A percentile compares a stretch with the other conserved stretches of the same genome.
Evolutionary conservation across 345 rosid genomes (phyloP).

Genomic region (Laguncularia racemosa): DNA sequence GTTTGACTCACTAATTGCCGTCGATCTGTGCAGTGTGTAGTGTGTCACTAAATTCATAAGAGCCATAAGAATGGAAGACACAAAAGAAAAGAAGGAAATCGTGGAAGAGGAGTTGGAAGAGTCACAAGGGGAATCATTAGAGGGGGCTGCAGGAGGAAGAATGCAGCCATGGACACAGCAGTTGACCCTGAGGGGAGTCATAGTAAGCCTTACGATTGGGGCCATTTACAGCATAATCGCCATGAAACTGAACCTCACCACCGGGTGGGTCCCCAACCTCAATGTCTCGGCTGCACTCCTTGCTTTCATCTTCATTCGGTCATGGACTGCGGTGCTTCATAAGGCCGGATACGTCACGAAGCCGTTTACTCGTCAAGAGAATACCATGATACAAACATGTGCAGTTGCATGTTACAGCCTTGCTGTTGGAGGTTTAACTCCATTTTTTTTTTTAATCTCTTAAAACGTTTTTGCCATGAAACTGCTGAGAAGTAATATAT

Average conservation of each 20-base stretch:
- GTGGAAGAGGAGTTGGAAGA: conserved; percentile 3
- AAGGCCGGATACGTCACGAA: conserved; percentile 53
- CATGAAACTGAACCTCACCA: conserved; percentile 81
- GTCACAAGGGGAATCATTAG: not conserved
- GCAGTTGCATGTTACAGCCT: conserved; percentile 93
- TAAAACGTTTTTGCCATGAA: not conserved
- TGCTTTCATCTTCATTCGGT: conserved; percentile 61
- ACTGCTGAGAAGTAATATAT: no score
- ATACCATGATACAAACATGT: conserved; percentile 92
- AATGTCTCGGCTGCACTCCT: conserved; percentile 89
- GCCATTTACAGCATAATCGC: conserved; percentile 71
- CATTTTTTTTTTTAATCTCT: not conserved
- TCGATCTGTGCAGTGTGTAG: no score
- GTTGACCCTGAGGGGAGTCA: conserved; percentile 61
- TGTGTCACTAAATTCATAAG: no score
- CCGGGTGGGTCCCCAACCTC: conserved; percentile 67
- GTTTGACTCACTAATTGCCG: no score
- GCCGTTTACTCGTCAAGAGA: conserved; percentile 90
- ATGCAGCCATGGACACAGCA: conserved; percentile 71
- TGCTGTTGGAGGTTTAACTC: conserved; percentile 65
- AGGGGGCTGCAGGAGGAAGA: not conserved
- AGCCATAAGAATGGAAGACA: no score
- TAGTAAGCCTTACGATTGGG: conserved; percentile 72
- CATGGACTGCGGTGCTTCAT: conserved; percentile 74
- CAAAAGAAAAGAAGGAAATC: conserved; percentile 5